phyloP scores from a whole-genome alignment of 179 eudicot genomes.

The Vitellaria paradoxa region DNA sequence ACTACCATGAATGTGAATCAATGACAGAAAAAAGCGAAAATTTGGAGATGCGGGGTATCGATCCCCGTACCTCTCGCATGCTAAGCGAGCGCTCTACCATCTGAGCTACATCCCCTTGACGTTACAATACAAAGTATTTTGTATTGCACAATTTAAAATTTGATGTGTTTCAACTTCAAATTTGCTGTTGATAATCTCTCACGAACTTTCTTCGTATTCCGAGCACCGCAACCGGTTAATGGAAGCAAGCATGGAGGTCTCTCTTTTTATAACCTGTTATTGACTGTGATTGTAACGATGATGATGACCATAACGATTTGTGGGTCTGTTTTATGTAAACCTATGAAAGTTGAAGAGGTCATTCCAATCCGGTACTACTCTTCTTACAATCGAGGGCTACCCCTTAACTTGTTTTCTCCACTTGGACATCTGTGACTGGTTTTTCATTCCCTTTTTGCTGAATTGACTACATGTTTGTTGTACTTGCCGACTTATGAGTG shows the following conservation, averaged over 20 bases:
- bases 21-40: too few relatives aligned
- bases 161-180: too few relatives aligned
- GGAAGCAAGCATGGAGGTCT: too few relatives aligned
- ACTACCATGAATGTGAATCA: too few relatives aligned
- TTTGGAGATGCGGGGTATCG: conserved; percentile 99
- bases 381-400: neutral
- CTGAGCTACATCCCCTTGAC: conserved; percentile 90
- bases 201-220: too few relatives aligned
- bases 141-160: too few relatives aligned
- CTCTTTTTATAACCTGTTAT: neutral
- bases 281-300: neutral
- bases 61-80: conserved; percentile 99
- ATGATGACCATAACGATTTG: neutral
- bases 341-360: neutral
- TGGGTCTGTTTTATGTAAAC: neutral
- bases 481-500: neutral
- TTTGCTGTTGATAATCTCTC: too few relatives aligned
- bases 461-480: neutral
- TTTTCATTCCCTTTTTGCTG: neutral
- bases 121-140: too few relatives aligned
- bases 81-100: conserved; percentile 95
- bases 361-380: neutral
- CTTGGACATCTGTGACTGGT: neutral
- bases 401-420: neutral
- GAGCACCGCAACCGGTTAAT: too few relatives aligned